Evolutionary conservation across 2,329 filamentous ascomycete species (phyloP).

Genomic region (Ophiostoma pallidulum): DNA sequence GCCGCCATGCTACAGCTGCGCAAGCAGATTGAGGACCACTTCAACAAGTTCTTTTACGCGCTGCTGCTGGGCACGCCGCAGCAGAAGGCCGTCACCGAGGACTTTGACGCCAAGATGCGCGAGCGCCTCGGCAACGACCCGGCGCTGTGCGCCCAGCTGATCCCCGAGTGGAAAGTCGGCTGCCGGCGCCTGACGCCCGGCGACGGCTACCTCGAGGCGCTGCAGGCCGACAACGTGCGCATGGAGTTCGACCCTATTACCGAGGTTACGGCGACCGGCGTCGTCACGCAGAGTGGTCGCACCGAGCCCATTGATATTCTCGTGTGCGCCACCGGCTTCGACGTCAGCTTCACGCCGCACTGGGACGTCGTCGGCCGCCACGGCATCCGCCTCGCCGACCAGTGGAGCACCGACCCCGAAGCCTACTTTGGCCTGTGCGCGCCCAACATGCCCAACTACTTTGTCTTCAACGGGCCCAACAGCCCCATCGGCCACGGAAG

Average conservation of each 20-base stretch:
- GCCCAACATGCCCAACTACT: background rate
- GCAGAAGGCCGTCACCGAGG: constrained; percentile 28
- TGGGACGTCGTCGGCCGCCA: constrained; percentile 20
- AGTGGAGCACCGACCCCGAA: constrained; percentile 7
- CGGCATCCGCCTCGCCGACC: constrained; percentile 2
- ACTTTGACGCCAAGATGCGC: constrained; percentile 29
- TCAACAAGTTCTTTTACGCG: constrained; percentile 8
- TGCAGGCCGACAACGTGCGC: constrained; percentile 35
- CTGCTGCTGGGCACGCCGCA: constrained; percentile 1
- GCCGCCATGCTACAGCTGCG: constrained; percentile 5
- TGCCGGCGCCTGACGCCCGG: constrained; percentile 33
- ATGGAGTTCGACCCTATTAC: too few species aligned
- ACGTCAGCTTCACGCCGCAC: constrained; percentile 19
- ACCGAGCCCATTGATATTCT: constrained; percentile 17
- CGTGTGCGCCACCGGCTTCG: constrained; percentile 30
- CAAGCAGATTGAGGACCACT: constrained; percentile 7
- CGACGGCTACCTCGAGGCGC: constrained; percentile 31
- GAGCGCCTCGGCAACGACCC: background rate
- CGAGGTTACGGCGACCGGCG: too few species aligned
- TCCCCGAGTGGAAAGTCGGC: constrained; percentile 33
- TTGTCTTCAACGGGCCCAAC: constrained; percentile 4
- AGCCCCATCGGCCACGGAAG: background rate
- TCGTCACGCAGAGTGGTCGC: too few species aligned
- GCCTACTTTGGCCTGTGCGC: background rate
- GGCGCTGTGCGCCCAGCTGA: constrained; percentile 24